Evolutionary conservation across 768 basidiomycete genomes (phyloP).

Genomic region (Epithele typhae): DNA sequence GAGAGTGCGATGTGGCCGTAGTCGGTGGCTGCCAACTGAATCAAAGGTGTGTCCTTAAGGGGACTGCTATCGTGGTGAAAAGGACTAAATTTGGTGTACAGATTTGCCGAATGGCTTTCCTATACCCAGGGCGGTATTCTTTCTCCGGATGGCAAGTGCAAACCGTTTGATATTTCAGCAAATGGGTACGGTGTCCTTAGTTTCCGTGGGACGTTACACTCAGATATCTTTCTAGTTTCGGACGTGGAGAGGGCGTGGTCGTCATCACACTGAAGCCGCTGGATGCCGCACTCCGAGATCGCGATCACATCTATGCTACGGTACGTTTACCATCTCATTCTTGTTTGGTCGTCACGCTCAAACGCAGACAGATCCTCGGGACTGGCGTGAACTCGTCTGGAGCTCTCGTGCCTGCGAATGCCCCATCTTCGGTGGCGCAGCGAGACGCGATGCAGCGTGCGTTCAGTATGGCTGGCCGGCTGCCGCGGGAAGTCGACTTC

Average conservation of each 20-base stretch:
- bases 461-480: conserved; percentile 27
- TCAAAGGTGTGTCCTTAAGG: conserved; percentile 33
- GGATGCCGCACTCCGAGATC: conserved; percentile 33
- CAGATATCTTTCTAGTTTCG: too few relatives aligned
- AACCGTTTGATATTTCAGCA: too few relatives aligned
- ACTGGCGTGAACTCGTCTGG: conserved; percentile 37
- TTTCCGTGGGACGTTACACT: too few relatives aligned
- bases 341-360: not conserved
- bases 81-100: too few relatives aligned
- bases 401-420: conserved; percentile 30
- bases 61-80: too few relatives aligned
- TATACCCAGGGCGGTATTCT: too few relatives aligned
- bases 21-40: conserved; percentile 42
- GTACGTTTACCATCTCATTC: conserved; percentile 20
- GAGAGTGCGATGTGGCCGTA: conserved; percentile 46
- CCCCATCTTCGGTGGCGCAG: conserved; percentile 36
- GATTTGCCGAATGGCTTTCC: too few relatives aligned
- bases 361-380: conserved; percentile 33
- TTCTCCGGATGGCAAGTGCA: too few relatives aligned
- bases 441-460: conserved; percentile 36
- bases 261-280: conserved; percentile 39
- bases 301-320: conserved; percentile 39
- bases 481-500: conserved; percentile 40
- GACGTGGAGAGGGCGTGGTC: conserved; percentile 34
- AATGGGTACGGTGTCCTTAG: too few relatives aligned